phyloP scores from a whole-genome alignment of 2,329 filamentous ascomycete species.

The Xylaria sp. region DNA sequence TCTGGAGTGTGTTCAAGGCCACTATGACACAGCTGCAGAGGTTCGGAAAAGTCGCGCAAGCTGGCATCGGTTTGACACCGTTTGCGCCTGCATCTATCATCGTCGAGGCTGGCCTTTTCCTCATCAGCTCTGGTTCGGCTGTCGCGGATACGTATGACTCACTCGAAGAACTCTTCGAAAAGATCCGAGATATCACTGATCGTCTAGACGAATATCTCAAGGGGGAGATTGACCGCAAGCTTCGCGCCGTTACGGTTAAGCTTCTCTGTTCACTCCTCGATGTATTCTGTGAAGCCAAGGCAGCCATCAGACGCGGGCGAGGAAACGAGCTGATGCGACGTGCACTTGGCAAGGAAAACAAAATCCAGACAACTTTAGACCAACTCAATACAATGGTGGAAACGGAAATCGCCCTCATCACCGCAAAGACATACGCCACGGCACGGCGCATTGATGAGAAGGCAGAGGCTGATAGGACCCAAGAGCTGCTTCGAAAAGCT shows the following conservation, averaged over 20 bases:
- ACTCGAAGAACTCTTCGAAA: not conserved
- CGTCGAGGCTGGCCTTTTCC: not conserved
- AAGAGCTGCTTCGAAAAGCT: not conserved
- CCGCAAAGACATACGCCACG: not conserved
- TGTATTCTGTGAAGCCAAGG: not conserved
- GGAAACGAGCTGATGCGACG: not conserved
- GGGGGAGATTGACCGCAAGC: not conserved
- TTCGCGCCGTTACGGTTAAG: not conserved
- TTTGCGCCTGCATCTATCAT: not conserved
- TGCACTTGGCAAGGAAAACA: not conserved
- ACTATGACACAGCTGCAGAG: not conserved
- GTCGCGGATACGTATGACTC: not conserved
- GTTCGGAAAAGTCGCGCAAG: not conserved
- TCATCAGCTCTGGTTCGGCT: not conserved
- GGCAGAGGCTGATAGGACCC: not conserved
- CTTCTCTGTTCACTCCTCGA: not conserved
- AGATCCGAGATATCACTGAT: not conserved
- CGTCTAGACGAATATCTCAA: not conserved
- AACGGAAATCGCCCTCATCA: not conserved
- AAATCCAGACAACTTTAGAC: not conserved
- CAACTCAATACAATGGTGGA: not conserved
- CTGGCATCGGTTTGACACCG: not conserved
- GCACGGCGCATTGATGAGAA: not conserved
- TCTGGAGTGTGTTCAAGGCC: not conserved
- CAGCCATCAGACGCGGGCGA: not conserved